Conservation (phyloP, 179 eudicot species). For the Patellifolia procumbens region DNA sequence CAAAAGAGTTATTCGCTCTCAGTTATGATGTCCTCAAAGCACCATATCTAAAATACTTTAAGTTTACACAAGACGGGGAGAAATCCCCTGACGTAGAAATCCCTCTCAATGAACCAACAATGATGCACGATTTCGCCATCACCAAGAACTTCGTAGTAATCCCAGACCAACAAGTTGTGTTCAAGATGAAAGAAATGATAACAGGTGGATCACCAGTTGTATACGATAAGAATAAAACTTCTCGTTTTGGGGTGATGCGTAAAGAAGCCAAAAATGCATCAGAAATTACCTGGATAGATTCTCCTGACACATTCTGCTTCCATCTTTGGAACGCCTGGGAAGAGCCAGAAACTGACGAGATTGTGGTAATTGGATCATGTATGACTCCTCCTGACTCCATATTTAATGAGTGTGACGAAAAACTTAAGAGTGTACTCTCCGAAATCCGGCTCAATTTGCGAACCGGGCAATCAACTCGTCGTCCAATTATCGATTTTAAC, state of each 20-base stretch:
- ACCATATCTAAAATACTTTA: conserved; percentile 65
- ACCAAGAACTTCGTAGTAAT: conserved; percentile 26
- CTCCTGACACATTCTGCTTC: conserved; percentile 31
- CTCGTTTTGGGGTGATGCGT: conserved; percentile 28
- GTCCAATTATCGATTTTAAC: conserved; percentile 2
- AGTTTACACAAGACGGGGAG: conserved; percentile 28
- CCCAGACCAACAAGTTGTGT: conserved; percentile 36
- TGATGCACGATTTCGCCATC: conserved; percentile 34
- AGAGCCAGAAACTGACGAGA: conserved; percentile 20
- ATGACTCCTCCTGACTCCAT: conserved; percentile 40
- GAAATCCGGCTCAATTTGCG: conserved; percentile 30
- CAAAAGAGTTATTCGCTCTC: conserved; percentile 58
- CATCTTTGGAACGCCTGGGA: conserved; percentile 38
- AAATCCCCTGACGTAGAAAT: conserved; percentile 30
- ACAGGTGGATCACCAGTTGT: conserved; percentile 34
- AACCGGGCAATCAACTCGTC: conserved; percentile 28
- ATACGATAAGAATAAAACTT: conserved; percentile 28
- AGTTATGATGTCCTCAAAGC: conserved; percentile 65
- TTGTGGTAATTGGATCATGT: conserved; percentile 37
- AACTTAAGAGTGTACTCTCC: conserved; percentile 28
- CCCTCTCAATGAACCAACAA: conserved; percentile 23
- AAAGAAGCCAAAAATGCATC: conserved; percentile 23
- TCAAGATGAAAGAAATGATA: conserved; percentile 31
- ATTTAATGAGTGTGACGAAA: conserved; percentile 33
- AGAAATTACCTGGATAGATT: conserved; percentile 23